These are phyloP conservation scores for Leccinum arenicola DNA, from an alignment of 768 basidiomycete species.

Conservation along the genomic window DNA sequence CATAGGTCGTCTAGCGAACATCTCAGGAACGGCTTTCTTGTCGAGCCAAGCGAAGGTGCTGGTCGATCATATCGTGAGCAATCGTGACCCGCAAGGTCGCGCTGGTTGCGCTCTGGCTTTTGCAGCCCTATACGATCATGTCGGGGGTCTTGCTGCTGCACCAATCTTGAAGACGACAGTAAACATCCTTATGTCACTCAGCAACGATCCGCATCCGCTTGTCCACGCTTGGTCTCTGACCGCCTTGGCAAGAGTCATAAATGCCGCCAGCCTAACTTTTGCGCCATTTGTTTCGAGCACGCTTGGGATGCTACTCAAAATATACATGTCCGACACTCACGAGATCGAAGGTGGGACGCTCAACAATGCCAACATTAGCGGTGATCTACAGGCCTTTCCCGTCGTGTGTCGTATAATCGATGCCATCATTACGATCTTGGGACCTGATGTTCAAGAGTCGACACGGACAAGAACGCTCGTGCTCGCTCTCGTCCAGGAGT, in stretches of 20 bases:
- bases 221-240: slow-evolving; percentile 93
- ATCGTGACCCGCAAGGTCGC: slow-evolving; percentile 87
- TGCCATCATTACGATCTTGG: slow-evolving; percentile 88
- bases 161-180: slow-evolving; percentile 94
- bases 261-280: slow-evolving; percentile 89
- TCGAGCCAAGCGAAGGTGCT: slow-evolving; percentile 85
- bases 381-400: slow-evolving; percentile 90
- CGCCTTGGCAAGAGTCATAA: slow-evolving; percentile 82
- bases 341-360: slow-evolving; percentile 90
- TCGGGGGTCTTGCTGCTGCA: slow-evolving; percentile 93
- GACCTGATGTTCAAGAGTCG: slow-evolving; percentile 93
- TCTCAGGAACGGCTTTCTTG: slow-evolving; percentile 82
- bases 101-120: slow-evolving; percentile 94
- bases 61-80: slow-evolving; percentile 91
- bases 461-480: slow-evolving; percentile 74
- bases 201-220: slow-evolving; percentile 93
- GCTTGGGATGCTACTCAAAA: slow-evolving; percentile 84
- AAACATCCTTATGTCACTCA: slow-evolving; percentile 91
- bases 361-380: slow-evolving; percentile 78
- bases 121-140: slow-evolving; percentile 86
- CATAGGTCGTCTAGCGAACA: slow-evolving; percentile 80
- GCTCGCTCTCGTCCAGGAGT: slow-evolving; percentile 81
- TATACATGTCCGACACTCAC: slow-evolving; percentile 87
- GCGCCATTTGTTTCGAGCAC: slow-evolving; percentile 86
- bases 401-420: slow-evolving; percentile 90